These are phyloP conservation scores for Abrus precatorius DNA, from an alignment of 306 rosid genomes.

Conservation along the genomic window DNA sequence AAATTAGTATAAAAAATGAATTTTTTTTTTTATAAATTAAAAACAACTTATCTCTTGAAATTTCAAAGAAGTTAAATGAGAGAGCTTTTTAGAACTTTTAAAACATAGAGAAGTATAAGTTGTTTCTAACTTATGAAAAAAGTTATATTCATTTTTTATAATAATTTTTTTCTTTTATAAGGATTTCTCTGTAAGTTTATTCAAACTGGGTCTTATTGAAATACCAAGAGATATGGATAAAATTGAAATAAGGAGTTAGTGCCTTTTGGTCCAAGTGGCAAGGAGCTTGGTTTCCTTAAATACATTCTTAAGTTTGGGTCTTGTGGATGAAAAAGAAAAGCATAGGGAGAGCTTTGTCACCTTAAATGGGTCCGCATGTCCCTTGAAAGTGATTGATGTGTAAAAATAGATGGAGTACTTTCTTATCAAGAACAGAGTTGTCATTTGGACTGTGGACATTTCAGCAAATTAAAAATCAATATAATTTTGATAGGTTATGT, in stretches of 20 bases:
- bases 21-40: no score
- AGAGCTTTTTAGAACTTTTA: no score
- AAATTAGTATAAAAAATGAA: no score
- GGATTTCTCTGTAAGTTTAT: no score
- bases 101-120: no score
- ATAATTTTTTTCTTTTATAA: no score
- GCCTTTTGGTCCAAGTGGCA: not conserved
- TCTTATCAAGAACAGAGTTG: not conserved
- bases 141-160: no score
- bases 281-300: not conserved
- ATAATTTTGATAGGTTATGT: not conserved
- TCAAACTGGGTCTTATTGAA: not conserved
- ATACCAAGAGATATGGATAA: not conserved
- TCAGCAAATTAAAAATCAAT: conserved; percentile 21
- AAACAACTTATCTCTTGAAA: no score
- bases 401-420: not conserved
- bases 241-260: not conserved
- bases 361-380: not conserved
- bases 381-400: not conserved
- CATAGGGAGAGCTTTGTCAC: not conserved
- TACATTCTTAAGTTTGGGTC: not conserved
- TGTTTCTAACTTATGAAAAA: no score
- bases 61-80: no score
- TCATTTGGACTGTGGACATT: conserved; percentile 22
- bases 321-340: no score